A percentile compares a stretch with the other conserved stretches of the same genome.
Evolutionary conservation across 129 eudicot species (phyloP).

Genomic region (Calendula officinalis): DNA sequence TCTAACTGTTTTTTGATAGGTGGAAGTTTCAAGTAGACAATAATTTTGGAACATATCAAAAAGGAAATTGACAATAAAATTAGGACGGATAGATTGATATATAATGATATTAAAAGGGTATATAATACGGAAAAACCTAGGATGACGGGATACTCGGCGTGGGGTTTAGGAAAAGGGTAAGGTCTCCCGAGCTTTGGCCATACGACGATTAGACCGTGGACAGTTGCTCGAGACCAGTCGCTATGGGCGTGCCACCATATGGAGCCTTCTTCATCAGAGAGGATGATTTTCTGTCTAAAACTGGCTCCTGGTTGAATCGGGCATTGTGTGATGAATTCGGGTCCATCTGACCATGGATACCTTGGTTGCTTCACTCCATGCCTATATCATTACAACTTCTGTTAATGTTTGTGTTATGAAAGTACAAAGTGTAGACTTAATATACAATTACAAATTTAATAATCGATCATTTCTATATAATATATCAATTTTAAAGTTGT

Average conservation of each 20-base stretch:
- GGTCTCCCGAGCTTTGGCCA: slow-evolving; percentile 32
- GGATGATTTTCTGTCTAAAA: slow-evolving; percentile 38
- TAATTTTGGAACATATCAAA: too few species aligned
- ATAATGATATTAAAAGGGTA: too few species aligned
- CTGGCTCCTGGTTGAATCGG: slow-evolving; percentile 47
- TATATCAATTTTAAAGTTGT: too few species aligned
- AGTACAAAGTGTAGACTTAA: too few species aligned
- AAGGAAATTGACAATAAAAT: too few species aligned
- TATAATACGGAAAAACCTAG: slow-evolving; percentile 43
- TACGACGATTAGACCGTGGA: slow-evolving; percentile 45
- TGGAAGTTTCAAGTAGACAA: too few species aligned
- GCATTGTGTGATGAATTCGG: slow-evolving; percentile 53
- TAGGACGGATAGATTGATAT: too few species aligned
- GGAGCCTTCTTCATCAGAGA: slow-evolving; percentile 53
- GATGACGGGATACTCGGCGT: slow-evolving; percentile 44
- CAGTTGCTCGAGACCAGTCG: slow-evolving; percentile 62
- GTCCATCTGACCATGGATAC: slow-evolving; percentile 68
- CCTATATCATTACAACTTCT: slow-evolving; percentile 19
- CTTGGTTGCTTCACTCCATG: slow-evolving; percentile 65
- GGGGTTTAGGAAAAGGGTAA: slow-evolving; percentile 54
- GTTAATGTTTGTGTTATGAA: too few species aligned
- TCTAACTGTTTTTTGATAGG: too few species aligned
- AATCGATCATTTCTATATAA: too few species aligned
- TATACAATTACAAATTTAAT: too few species aligned
- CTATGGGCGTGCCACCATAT: slow-evolving; percentile 69